Conservation (phyloP, 2,329 filamentous ascomycete genomes). For the Talaromyces atroroseus region DNA sequence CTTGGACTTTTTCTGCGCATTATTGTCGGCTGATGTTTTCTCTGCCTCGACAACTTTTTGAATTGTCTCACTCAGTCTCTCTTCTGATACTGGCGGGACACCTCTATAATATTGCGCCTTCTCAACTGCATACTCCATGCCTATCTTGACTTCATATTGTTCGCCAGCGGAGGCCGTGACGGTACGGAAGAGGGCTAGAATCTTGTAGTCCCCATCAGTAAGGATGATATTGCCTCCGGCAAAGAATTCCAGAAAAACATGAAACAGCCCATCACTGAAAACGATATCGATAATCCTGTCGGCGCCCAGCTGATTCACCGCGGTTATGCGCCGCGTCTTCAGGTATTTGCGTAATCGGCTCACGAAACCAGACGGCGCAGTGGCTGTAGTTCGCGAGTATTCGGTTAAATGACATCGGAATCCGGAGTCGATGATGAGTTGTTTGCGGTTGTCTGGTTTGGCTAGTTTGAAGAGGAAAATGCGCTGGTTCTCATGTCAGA, state of each 20-base stretch:
- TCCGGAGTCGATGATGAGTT: slow-evolving; percentile 87
- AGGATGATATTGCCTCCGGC: slow-evolving; percentile 92
- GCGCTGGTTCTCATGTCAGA: slow-evolving; percentile 44
- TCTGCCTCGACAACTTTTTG: slow-evolving; percentile 52
- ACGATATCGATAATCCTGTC: slow-evolving; percentile 88
- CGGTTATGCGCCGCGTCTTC: slow-evolving; percentile 77
- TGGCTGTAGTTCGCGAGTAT: slow-evolving; percentile 80
- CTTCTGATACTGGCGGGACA: slow-evolving; percentile 66
- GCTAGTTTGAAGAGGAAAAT: slow-evolving; percentile 95
- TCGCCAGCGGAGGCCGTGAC: slow-evolving; percentile 69
- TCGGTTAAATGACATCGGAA: slow-evolving; percentile 93
- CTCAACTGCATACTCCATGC: slow-evolving; percentile 71
- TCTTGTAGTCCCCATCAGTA: slow-evolving; percentile 76
- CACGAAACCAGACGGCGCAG: slow-evolving; percentile 80
- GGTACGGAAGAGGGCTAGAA: slow-evolving; percentile 72
- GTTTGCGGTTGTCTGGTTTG: slow-evolving; percentile 81
- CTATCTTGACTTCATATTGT: slow-evolving; percentile 76
- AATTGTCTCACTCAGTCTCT: slow-evolving; percentile 65
- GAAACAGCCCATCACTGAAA: slow-evolving; percentile 86
- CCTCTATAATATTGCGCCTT: slow-evolving; percentile 79
- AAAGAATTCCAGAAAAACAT: slow-evolving; percentile 91
- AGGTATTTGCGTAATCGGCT: slow-evolving; percentile 78
- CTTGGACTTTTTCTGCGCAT: slow-evolving; percentile 59
- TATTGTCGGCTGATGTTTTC: slow-evolving; percentile 22
- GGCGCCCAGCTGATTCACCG: slow-evolving; percentile 79